phyloP scores from a whole-genome alignment of 768 basidiomycete species.

The Coprinellus micaceus region DNA sequence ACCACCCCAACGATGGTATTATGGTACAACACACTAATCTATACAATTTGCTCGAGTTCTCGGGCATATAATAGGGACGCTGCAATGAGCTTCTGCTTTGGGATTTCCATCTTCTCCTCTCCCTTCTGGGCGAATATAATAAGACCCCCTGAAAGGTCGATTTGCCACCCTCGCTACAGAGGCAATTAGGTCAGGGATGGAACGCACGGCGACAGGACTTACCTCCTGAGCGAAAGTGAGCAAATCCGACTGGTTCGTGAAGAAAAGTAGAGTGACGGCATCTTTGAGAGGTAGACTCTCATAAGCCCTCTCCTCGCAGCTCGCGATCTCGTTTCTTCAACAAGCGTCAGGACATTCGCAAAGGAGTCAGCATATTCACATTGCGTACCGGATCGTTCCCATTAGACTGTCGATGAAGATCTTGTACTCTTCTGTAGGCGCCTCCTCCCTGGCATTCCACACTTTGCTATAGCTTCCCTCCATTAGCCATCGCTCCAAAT shows the following conservation, averaged over 20 bases:
- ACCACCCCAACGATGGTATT: slow-evolving; percentile 7
- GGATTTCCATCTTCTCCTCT: slow-evolving; percentile 82
- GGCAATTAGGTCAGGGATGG: slow-evolving; percentile 9
- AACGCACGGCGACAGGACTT: slow-evolving; percentile 5
- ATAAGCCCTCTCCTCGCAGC: slow-evolving; percentile 93
- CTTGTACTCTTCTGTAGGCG: slow-evolving; percentile 91
- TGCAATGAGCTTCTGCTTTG: slow-evolving; percentile 77
- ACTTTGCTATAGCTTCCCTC: slow-evolving; percentile 98
- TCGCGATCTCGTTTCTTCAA: slow-evolving; percentile 89
- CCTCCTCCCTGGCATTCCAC: slow-evolving; percentile 90
- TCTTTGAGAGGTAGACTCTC: slow-evolving; percentile 87
- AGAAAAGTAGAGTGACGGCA: slow-evolving; percentile 89
- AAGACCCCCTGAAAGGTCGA: slow-evolving; percentile 63
- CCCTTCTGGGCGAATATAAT: slow-evolving; percentile 79
- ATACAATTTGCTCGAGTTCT: slow-evolving; percentile 90
- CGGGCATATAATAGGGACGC: slow-evolving; percentile 78
- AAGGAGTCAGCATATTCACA: neutral
- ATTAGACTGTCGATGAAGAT: slow-evolving; percentile 91
- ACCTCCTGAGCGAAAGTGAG: slow-evolving; percentile 81
- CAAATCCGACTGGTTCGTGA: slow-evolving; percentile 76
- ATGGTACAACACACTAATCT: slow-evolving; percentile 20
- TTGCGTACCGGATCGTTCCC: slow-evolving; percentile 81
- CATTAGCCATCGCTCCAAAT: slow-evolving; percentile 97
- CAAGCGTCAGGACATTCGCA: neutral
- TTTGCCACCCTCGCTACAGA: slow-evolving; percentile 75